A percentile compares a stretch with the other conserved stretches of the same genome.
Evolutionary conservation across 2,329 filamentous ascomycete genomes (phyloP).

Genomic region (Penicillium sp.): DNA sequence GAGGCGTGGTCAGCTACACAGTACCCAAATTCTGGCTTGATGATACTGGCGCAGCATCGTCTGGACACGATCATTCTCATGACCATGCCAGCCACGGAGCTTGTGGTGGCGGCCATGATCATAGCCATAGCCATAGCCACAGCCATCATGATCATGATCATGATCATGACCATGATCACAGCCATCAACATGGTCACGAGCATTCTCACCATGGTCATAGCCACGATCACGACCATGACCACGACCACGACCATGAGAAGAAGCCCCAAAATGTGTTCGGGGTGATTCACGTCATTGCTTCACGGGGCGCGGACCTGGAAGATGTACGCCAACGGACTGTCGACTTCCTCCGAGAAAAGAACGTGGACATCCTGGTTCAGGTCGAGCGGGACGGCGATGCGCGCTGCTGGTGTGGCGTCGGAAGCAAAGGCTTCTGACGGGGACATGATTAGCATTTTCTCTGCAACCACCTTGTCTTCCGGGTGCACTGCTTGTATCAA

Average conservation of each 20-base stretch:
- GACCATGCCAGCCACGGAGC: slow-evolving; percentile 29
- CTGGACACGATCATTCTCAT: slow-evolving; percentile 44
- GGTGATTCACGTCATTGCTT: slow-evolving; percentile 82
- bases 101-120: slow-evolving; percentile 31
- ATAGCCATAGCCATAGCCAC: slow-evolving; percentile 31
- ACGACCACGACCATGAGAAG: slow-evolving; percentile 33
- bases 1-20: slow-evolving; percentile 82
- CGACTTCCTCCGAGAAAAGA: slow-evolving; percentile 68
- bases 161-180: slow-evolving; percentile 30
- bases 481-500: background rate
- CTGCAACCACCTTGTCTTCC: background rate
- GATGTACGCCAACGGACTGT: slow-evolving; percentile 80
- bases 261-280: slow-evolving; percentile 61
- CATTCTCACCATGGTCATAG: slow-evolving; percentile 34
- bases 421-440: slow-evolving; percentile 32
- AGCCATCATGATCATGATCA: slow-evolving; percentile 35
- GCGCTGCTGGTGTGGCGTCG: slow-evolving; percentile 63
- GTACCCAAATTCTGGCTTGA: slow-evolving; percentile 93
- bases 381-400: slow-evolving; percentile 81
- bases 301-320: slow-evolving; percentile 71
- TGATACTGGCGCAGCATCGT: slow-evolving; percentile 56
- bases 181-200: slow-evolving; percentile 29
- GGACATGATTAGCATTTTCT: background rate
- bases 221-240: slow-evolving; percentile 32
- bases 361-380: slow-evolving; percentile 82